Evolutionary conservation across 2,329 filamentous ascomycete species (phyloP), one percentile per base, ranked within the genome.

Genomic region (Fusarium beomiforme): DNA sequence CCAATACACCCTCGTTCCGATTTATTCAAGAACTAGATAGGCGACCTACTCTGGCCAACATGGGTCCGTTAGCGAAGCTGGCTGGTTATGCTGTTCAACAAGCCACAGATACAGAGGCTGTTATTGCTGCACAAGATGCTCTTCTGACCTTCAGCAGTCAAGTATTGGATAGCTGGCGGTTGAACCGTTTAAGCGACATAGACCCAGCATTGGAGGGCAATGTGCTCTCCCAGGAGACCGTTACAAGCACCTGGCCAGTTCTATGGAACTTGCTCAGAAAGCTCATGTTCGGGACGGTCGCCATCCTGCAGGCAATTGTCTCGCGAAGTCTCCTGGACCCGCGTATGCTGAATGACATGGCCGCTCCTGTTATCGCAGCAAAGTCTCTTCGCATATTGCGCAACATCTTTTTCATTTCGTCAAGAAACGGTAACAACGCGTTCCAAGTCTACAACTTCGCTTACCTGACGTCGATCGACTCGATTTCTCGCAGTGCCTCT

Each of bases 371-470:
- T 17, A 83, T 96, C 19, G 93, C 93, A 9, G 84, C 89, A 47
- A 92, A 92, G 78, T 89, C 91, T 2, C 85, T 97, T 19, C 90
- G 92, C 67, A 89, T 89, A 16, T 87, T 97, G 14, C 90, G 93
- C 31, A 92, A 93, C 75, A 83, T 97, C 23, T 93, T 91, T 80
- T 97, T 97, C 79, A 89, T 97, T 68, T 93, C 93, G 1, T 91
- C 90, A 17, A 88, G 93, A 41, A 87, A 93, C 59, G 91, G 92
- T 23, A 90, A 91, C 60, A 89, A 88, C 67, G 87, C 89, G 3
- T 97, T 97, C 75, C 93, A 95, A 58, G 92, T 93, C 63, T 95
- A 97, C 80, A 90, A 88, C 3, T 97, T 97, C 77, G 91, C 93
- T 29, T 94, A 94, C 75, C 86, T 97, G 24, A 90, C 93, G 2